Conservation (phyloP, 306 rosid species). For the Rosa chinensis region DNA sequence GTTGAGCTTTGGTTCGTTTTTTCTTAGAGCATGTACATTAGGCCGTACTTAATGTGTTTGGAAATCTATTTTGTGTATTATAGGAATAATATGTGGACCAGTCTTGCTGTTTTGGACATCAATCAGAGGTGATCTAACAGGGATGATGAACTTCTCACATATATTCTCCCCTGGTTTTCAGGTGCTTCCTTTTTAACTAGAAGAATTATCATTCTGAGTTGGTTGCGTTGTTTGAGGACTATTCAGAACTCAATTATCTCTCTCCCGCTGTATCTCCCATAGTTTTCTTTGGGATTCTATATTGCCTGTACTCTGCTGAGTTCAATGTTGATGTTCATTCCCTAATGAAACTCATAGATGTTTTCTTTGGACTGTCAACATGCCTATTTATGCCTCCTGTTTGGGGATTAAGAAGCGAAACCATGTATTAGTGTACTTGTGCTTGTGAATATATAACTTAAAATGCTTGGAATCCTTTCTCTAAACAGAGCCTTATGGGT, state of each 20-base stretch:
- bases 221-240: neutral
- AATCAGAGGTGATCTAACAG: constrained; percentile 53
- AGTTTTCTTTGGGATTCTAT: neutral
- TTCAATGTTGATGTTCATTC: neutral
- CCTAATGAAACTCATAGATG: neutral
- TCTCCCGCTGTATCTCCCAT: neutral
- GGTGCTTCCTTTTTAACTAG: constrained; percentile 43
- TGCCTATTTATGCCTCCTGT: neutral
- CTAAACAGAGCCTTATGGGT: too few relatives aligned
- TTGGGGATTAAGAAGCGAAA: neutral
- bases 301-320: neutral
- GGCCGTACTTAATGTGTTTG: neutral
- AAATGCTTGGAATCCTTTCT: neutral
- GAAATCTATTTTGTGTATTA: constrained; percentile 17
- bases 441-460: neutral
- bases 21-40: constrained; percentile 1
- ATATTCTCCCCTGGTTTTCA: constrained; percentile 61
- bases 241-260: constrained; percentile 4
- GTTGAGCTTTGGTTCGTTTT: constrained; percentile 10
- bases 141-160: constrained; percentile 53
- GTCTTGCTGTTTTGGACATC: constrained; percentile 61
- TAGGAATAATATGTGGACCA: constrained; percentile 72
- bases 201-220: neutral
- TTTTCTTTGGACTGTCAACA: neutral
- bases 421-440: neutral